Evolutionary conservation across 164 flowering plant species (phyloP).

Genomic region (Berberis vulgaris): DNA sequence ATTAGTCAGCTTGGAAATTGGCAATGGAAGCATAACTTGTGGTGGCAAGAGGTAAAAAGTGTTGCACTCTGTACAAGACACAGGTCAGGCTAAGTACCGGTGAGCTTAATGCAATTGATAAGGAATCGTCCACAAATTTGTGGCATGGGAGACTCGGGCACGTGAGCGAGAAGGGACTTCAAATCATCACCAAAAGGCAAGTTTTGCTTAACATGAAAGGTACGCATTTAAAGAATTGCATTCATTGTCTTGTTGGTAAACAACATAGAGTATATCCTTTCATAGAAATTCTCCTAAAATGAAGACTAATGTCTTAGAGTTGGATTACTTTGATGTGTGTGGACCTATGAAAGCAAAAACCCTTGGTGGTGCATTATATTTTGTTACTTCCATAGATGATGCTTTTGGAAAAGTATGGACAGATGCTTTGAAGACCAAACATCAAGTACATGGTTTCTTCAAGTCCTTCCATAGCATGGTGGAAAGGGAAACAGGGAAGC

Average conservation of each 20-base stretch:
- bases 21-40: background rate
- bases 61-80: background rate
- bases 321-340: slow-evolving; percentile 4
- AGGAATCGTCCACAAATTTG: background rate
- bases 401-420: slow-evolving; percentile 1
- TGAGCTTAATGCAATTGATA: background rate
- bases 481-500: background rate
- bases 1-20: background rate
- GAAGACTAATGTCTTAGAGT: background rate
- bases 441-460: background rate
- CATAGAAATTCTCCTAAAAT: background rate
- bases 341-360: background rate
- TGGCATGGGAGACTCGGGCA: background rate
- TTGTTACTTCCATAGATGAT: slow-evolving; percentile 3
- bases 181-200: background rate
- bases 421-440: background rate
- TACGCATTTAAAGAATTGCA: background rate
- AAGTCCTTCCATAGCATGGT: background rate
- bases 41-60: background rate
- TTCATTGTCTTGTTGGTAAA: too few species aligned
- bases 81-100: background rate
- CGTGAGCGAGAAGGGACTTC: slow-evolving; percentile 7
- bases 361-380: background rate
- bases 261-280: slow-evolving; percentile 3
- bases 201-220: background rate